These are phyloP conservation scores for Ceratonia siliqua DNA, from an alignment of 306 rosid species.

Conservation along the genomic window DNA sequence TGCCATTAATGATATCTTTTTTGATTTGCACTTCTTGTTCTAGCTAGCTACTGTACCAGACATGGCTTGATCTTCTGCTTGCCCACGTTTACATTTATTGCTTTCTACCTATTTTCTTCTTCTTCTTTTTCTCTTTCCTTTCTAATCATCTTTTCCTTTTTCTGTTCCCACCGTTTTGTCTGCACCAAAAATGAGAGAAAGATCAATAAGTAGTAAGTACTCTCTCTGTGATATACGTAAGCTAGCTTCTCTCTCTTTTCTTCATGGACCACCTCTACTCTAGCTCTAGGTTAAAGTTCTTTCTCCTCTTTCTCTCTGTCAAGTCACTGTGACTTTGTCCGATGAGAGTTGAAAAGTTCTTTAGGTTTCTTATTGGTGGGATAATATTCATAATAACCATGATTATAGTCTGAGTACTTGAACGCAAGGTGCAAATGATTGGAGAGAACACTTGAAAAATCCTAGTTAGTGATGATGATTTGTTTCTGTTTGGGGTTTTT, in stretches of 20 bases:
- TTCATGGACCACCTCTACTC: conserved; percentile 37
- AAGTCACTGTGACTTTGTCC: conserved; percentile 14
- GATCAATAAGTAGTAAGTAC: conserved; percentile 29
- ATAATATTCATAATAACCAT: no score
- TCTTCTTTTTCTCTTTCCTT: conserved; percentile 38
- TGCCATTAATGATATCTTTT: conserved; percentile 39
- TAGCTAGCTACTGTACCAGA: conserved; percentile 5
- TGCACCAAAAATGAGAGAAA: conserved; percentile 46
- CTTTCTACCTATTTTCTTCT: neutral
- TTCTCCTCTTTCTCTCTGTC: conserved; percentile 21
- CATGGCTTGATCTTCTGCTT: conserved; percentile 35
- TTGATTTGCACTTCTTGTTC: conserved; percentile 33
- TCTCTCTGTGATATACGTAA: neutral
- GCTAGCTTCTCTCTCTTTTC: no score
- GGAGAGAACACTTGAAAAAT: conserved; percentile 21
- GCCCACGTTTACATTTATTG: conserved; percentile 35
- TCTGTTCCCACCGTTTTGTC: conserved; percentile 65
- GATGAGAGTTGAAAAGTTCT: conserved; percentile 22
- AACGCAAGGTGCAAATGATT: conserved; percentile 24
- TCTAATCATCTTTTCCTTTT: conserved; percentile 42
- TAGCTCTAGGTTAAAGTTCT: conserved; percentile 24
- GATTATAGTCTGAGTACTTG: conserved; percentile 24
- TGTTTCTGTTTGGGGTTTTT: conserved; percentile 12
- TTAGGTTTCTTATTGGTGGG: conserved; percentile 40
- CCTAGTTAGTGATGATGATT: conserved; percentile 4